A percentile compares a stretch with the other conserved stretches of the same genome.
phyloP scores from a whole-genome alignment of 73 alveolate genomes.

The Stentor coeruleus region DNA sequence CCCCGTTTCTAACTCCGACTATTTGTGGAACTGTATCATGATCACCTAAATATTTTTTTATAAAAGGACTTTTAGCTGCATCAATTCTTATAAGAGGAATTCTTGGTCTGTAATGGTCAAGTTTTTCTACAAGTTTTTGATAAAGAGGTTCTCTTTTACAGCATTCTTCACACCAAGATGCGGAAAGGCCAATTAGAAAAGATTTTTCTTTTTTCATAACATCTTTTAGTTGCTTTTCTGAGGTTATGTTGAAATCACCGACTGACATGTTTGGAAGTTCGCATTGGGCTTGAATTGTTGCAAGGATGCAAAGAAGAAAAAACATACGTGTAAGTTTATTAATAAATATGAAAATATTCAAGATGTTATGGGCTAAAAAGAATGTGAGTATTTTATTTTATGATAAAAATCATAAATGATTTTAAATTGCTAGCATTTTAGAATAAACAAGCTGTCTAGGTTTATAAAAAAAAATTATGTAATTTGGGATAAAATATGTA shows the following conservation, averaged over 20 bases:
- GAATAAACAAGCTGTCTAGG: no score
- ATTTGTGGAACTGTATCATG: background rate
- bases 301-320: no score
- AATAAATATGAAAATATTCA: no score
- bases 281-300: no score
- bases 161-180: conserved; percentile 9
- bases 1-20: background rate
- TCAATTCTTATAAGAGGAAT: background rate
- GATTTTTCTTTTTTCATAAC: background rate
- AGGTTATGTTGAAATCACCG: conserved; percentile 16
- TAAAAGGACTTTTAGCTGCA: background rate
- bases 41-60: background rate
- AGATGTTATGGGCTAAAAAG: no score
- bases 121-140: background rate
- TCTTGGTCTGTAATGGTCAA: background rate
- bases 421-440: no score
- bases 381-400: no score
- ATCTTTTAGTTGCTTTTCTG: background rate
- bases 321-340: no score
- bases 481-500: no score
- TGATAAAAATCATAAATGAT: no score
- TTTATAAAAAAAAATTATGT: no score
- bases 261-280: background rate
- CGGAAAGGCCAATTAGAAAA: conserved; percentile 14
- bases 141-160: conserved; percentile 8